phyloP scores from a whole-genome alignment of 352 stramenopile species.

The Saprolegnia parasitica region DNA sequence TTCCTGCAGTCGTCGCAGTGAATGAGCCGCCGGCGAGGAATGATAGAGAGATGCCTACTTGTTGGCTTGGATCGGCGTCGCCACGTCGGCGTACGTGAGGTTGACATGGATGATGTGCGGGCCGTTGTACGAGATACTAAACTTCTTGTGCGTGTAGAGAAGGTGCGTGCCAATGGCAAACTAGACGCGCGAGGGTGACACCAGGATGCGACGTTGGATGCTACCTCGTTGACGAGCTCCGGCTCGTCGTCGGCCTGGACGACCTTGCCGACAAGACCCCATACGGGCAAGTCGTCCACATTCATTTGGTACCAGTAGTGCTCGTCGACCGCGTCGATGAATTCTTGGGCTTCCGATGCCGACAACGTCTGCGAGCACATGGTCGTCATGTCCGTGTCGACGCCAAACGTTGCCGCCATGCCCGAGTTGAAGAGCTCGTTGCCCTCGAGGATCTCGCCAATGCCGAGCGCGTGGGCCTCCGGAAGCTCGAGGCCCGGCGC shows the following conservation, averaged over 20 bases:
- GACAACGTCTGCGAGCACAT: conserved; percentile 70
- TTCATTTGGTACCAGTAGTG: conserved; percentile 99
- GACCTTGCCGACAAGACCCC: conserved; percentile 97
- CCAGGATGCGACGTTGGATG: background rate
- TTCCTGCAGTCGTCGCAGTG: conserved; percentile 32
- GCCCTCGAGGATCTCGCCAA: conserved; percentile 95
- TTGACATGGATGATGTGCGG: conserved; percentile 98
- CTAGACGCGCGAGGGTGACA: conserved; percentile 20
- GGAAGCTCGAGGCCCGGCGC: conserved; percentile 77
- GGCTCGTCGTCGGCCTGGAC: conserved; percentile 84
- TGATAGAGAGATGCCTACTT: conserved; percentile 38
- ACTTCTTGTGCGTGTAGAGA: conserved; percentile 96
- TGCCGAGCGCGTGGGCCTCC: conserved; percentile 78
- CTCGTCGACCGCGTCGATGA: conserved; percentile 85
- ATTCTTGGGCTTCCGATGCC: conserved; percentile 68
- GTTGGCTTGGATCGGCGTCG: conserved; percentile 79
- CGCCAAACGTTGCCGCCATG: conserved; percentile 71
- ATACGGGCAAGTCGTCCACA: conserved; percentile 97
- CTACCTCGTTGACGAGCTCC: conserved; percentile 73
- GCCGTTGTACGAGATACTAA: conserved; percentile 96
- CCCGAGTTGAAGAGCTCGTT: conserved; percentile 93
- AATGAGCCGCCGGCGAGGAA: too few species aligned
- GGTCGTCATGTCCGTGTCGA: conserved; percentile 57
- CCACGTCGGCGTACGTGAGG: conserved; percentile 90
- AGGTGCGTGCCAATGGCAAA: conserved; percentile 72